A percentile compares a stretch with the other conserved stretches of the same genome.
These are phyloP conservation scores for Aureobasidium namibiae DNA, from an alignment of 2,329 filamentous ascomycete genomes.

Conservation along the genomic window DNA sequence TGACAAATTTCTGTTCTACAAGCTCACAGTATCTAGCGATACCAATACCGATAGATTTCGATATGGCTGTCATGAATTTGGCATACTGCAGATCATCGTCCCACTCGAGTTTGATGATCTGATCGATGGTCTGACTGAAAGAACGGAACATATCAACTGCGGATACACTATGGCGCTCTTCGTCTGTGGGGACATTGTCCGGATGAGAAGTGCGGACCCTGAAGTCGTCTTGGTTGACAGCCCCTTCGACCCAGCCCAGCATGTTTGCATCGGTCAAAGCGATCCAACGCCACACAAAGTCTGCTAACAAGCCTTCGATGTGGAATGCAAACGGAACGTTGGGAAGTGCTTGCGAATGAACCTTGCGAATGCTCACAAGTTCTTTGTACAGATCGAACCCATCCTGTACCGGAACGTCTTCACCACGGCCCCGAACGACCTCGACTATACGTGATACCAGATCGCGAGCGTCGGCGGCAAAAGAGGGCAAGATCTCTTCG, in stretches of 20 bases:
- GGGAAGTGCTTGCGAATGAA: constrained; percentile 69
- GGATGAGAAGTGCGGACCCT: constrained; percentile 55
- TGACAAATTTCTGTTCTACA: constrained; percentile 74
- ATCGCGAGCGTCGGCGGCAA: constrained; percentile 80
- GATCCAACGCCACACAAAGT: constrained; percentile 97
- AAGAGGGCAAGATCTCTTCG: constrained; percentile 76
- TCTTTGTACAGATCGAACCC: constrained; percentile 91
- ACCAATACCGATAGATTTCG: constrained; percentile 74
- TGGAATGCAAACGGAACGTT: constrained; percentile 72
- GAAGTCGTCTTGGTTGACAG: constrained; percentile 85
- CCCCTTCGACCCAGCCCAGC: constrained; percentile 76
- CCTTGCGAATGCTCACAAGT: constrained; percentile 72
- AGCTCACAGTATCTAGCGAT: constrained; percentile 87
- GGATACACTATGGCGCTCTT: constrained; percentile 85
- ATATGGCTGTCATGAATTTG: constrained; percentile 90
- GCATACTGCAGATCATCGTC: constrained; percentile 88
- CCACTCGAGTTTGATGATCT: constrained; percentile 81
- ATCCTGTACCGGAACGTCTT: constrained; percentile 79
- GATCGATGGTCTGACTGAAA: constrained; percentile 85
- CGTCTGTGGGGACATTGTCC: constrained; percentile 54
- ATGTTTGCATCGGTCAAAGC: constrained; percentile 70
- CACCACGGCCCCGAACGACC: constrained; percentile 57
- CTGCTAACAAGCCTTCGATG: constrained; percentile 74
- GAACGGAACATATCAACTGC: constrained; percentile 89
- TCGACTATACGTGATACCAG: constrained; percentile 75